Evolutionary conservation across 352 stramenopile genomes (phyloP), one percentile per base, ranked within the genome.

Genomic region (Phytophthora meadii): DNA sequence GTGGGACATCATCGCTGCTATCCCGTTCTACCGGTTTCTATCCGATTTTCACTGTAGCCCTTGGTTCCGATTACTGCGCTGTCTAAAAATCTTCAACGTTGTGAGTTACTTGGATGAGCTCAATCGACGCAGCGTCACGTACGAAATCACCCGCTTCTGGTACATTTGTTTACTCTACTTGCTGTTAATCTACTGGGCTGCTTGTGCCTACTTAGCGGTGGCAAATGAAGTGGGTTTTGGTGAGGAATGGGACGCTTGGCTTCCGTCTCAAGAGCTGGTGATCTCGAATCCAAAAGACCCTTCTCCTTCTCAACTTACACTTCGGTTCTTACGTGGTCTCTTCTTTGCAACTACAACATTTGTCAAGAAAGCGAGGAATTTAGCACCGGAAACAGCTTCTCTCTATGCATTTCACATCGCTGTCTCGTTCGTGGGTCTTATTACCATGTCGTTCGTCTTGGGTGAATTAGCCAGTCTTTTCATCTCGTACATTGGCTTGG

Each of bases 361-460:
- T 34, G 60, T 76, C 11, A 90, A 87, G 51, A 84, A 82, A 57
- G 77, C 59, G 14, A 51, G 59, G 0, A 67, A 67, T 8, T 6
- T 67, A 2, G 52, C 51, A 0, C 59, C 59, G 7, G 59, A 67
- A 2, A 68, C 63, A 5, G 68, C 71, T 22, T 19, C 69, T 2
- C 40, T 81, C 34, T 76, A 76, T 25, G 45, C 76, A 1, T 89
- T 86, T 55, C 74, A 70, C 24, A 81, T 86, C 14, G 34, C 61
- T 1, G 65, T 86, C 11, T 70, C 71, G 17, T 82, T 89, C 47
- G 36, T 69, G 0, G 76, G 81, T 10, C 59, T 87, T 0, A 61
- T 87, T 17, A 61, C 71, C n/a, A 84, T 87, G 81, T 78, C 77
- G 4, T 78, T 87, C 46, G 74, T 87, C 25, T 73, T 89, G 30